These are phyloP conservation scores for Penicillium paxilli DNA, from an alignment of 495 filamentous ascomycete genomes.

Conservation along the genomic window DNA sequence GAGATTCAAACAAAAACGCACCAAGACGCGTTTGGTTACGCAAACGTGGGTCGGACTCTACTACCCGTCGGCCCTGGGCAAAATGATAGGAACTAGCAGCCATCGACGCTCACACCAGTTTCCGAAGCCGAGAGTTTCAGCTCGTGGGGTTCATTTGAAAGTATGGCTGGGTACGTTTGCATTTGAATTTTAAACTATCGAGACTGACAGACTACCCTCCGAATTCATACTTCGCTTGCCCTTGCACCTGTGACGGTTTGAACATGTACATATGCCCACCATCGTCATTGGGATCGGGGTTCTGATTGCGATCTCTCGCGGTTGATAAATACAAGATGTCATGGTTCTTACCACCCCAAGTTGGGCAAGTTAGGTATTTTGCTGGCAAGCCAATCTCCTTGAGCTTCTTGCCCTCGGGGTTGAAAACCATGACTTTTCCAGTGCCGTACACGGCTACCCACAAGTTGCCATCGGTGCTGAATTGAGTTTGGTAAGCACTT, in stretches of 20 bases:
- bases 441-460: constrained; percentile 20
- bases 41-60: too few relatives aligned
- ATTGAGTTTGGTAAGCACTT: neutral
- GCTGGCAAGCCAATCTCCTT: constrained; percentile 19
- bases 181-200: too few relatives aligned
- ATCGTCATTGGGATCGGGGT: constrained; percentile 14
- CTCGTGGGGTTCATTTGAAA: neutral
- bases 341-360: constrained; percentile 12
- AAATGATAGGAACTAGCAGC: too few relatives aligned
- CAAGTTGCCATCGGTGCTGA: constrained; percentile 16
- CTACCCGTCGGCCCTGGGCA: too few relatives aligned
- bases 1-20: too few relatives aligned
- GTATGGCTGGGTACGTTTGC: too few relatives aligned
- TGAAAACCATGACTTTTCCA: constrained; percentile 17
- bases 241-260: constrained; percentile 1
- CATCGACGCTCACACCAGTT: too few relatives aligned
- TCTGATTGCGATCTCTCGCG: constrained; percentile 7
- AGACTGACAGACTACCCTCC: neutral
- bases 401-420: constrained; percentile 10
- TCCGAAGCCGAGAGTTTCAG: too few relatives aligned
- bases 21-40: too few relatives aligned
- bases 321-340: constrained; percentile 14
- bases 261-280: constrained; percentile 23
- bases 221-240: constrained; percentile 21
- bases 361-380: constrained; percentile 15